Evolutionary conservation across 2,329 filamentous ascomycete genomes (phyloP), one percentile per base, ranked within the genome.

Genomic region (Fusarium proliferatum): DNA sequence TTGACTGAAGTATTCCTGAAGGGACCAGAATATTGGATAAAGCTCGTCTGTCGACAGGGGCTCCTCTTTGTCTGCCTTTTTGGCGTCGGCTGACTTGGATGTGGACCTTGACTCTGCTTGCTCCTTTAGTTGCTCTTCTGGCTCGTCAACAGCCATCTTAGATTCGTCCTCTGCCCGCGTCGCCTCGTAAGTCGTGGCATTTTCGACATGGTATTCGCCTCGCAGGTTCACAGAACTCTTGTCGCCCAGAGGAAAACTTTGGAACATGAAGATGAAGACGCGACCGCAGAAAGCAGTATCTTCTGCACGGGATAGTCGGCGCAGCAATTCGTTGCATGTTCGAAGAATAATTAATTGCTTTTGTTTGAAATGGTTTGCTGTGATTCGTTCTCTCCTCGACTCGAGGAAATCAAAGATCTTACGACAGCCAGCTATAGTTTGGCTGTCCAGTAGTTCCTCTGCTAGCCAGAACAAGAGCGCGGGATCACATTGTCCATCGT

Each of bases 221-320:
- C 96, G 90, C 43, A 98, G 87, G 79, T 99, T 99, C 56, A 99
- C 96, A 1, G 96, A 98, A 81, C 96, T 98, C 81, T 96, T 96
- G 82, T 99, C 97, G 38, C 96, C 96, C 0, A 99, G 87, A 3
- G 96, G 96, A 79, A 99, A 98, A 81, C 95, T 97, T 81, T 99
- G 96, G 82, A 98, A 99, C 80, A 99, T 90, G 82, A 98, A 99
- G 73, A 99, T 98, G 82, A 98, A 98, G 33, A 99, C 96, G 43
- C 96, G 90, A 21, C 96, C 96, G 79, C 96, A 99, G 80, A 99
- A 99, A 2, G 97, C 95, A 0, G 96, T 97, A 82, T 99, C 96
- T 81, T 98, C 95, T 8, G 96, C 96, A 64, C 96, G 90, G n/a
- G 96, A 98, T 5, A 99, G 87, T 51, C 96, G 90, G 41, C 96